phyloP scores from a whole-genome alignment of 768 basidiomycete species.

The Peribolospora baueri region DNA sequence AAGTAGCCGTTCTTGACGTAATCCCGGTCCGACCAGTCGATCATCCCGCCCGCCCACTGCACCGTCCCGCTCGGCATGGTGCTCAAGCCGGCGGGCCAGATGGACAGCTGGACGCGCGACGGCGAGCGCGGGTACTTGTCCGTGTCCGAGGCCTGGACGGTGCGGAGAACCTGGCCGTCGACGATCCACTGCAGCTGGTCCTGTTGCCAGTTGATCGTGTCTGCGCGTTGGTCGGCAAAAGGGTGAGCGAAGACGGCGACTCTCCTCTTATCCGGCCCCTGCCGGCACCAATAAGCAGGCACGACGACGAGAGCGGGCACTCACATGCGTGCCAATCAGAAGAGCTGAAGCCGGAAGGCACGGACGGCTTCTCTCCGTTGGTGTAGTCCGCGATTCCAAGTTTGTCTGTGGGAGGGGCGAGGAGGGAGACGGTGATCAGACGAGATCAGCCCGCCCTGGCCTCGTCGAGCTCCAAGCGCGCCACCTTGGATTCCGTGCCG shows the following conservation, averaged over 20 bases:
- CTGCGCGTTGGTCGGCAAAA: neutral
- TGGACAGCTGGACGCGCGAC: conserved; percentile 17
- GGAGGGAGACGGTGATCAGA: neutral
- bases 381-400: conserved; percentile 5
- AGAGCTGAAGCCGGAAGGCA: too few species aligned
- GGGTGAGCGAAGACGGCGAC: too few species aligned
- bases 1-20: conserved; percentile 15
- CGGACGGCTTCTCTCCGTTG: conserved; percentile 2
- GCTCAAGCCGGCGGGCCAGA: conserved; percentile 19
- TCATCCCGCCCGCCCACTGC: conserved; percentile 19
- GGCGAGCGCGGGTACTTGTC: conserved; percentile 18
- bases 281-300: too few species aligned
- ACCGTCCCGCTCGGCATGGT: conserved; percentile 15
- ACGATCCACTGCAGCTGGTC: conserved; percentile 9
- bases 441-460: too few species aligned
- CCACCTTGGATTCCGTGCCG: too few species aligned
- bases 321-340: too few species aligned
- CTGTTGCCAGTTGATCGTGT: conserved; percentile 7
- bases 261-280: too few species aligned
- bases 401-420: neutral
- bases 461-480: too few species aligned
- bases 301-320: too few species aligned
- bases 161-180: conserved; percentile 12
- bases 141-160: conserved; percentile 8
- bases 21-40: conserved; percentile 15